A percentile compares a stretch with the other conserved stretches of the same genome.
Conservation (phyloP, 2,329 filamentous ascomycete species). For the Aspergillus novoparasiticus region DNA sequence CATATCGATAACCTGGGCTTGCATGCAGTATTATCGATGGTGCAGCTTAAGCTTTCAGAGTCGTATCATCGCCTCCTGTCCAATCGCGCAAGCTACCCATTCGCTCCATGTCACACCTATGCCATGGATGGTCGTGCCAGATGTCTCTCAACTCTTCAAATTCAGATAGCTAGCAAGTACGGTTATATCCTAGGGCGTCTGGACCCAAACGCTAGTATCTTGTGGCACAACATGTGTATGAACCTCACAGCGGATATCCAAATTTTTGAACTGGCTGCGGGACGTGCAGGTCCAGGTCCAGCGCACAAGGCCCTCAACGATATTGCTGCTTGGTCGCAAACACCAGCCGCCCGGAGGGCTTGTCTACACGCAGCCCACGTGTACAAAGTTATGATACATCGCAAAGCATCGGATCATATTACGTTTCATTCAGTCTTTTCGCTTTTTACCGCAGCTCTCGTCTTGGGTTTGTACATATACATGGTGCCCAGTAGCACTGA, state of each 20-base stretch:
- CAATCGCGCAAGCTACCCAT: conserved; percentile 41
- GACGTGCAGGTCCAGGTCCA: conserved; percentile 50
- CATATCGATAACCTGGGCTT: conserved; percentile 40
- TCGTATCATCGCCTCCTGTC: conserved; percentile 47
- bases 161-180: conserved; percentile 38
- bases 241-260: conserved; percentile 55
- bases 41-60: conserved; percentile 47
- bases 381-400: conserved; percentile 54
- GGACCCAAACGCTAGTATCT: conserved; percentile 53
- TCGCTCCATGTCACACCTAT: conserved; percentile 50
- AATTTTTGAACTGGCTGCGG: conserved; percentile 56
- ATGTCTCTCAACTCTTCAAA: conserved; percentile 37
- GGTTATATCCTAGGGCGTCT: conserved; percentile 46
- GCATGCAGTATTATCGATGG: conserved; percentile 41
- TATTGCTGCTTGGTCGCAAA: conserved; percentile 55
- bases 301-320: conserved; percentile 54
- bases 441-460: conserved; percentile 54
- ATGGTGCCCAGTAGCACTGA: conserved; percentile 41
- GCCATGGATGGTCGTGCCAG: conserved; percentile 51
- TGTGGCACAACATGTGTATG: conserved; percentile 59
- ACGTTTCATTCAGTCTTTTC: conserved; percentile 55
- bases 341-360: conserved; percentile 52
- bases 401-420: conserved; percentile 55
- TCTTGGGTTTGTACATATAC: conserved; percentile 56
- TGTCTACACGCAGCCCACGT: conserved; percentile 57